Evolutionary conservation across 1,139 yeast species (phyloP).

Genomic region (Zygosaccharomyces sapae): DNA sequence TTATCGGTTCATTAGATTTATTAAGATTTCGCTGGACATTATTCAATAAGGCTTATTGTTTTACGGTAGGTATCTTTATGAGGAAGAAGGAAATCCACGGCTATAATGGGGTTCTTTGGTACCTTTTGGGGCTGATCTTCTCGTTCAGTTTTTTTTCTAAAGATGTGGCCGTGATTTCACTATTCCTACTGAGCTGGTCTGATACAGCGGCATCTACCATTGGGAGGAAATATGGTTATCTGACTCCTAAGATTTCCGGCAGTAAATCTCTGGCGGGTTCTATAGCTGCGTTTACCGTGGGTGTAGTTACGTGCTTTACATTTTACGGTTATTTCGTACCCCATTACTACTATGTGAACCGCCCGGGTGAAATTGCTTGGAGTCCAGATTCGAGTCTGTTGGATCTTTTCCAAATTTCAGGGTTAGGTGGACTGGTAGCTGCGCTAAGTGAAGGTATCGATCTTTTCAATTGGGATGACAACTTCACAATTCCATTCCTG

Average conservation of each 20-base stretch:
- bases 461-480: conserved; percentile 76
- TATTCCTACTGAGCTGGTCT: conserved; percentile 86
- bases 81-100: conserved; percentile 69
- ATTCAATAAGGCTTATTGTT: conserved; percentile 63
- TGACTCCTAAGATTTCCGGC: conserved; percentile 70
- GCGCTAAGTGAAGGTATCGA: conserved; percentile 82
- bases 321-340: conserved; percentile 75
- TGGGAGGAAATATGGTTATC: conserved; percentile 78
- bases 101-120: conserved; percentile 84
- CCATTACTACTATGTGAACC: conserved; percentile 46
- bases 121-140: conserved; percentile 67
- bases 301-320: conserved; percentile 58
- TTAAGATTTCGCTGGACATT: conserved; percentile 58
- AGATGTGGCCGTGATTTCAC: conserved; percentile 73
- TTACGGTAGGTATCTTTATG: conserved; percentile 71
- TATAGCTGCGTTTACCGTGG: conserved; percentile 75
- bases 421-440: conserved; percentile 74
- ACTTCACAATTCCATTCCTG: conserved; percentile 85
- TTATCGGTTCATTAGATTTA: conserved; percentile 61
- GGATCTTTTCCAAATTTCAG: conserved; percentile 48
- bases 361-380: conserved; percentile 60
- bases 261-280: conserved; percentile 88
- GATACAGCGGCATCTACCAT: conserved; percentile 95
- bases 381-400: conserved; percentile 55
- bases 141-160: conserved; percentile 70